Evolutionary conservation across 1,284 basidiomycete species (phyloP).

Genomic region (Heterobasidion parviporum): DNA sequence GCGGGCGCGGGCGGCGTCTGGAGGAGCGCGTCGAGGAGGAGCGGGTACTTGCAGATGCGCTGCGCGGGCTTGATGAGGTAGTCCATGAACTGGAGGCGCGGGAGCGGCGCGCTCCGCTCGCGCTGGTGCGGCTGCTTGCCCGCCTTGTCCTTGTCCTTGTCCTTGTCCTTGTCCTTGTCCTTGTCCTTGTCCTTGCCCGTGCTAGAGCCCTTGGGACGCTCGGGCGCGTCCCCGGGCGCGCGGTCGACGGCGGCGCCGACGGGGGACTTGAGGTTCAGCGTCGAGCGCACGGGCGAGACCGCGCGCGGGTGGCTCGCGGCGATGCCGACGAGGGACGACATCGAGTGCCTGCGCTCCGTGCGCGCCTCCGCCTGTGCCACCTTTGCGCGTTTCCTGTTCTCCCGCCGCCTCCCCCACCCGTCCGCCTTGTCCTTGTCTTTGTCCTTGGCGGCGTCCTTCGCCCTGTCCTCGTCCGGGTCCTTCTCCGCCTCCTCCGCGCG

Average conservation of each 20-base stretch:
- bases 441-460: neutral
- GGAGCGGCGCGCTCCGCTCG: neutral
- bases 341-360: constrained; percentile 16
- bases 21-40: constrained; percentile 70
- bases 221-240: no score
- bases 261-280: constrained; percentile 1
- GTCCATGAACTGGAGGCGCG: constrained; percentile 59
- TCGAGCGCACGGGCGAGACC: neutral
- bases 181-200: neutral
- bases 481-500: constrained; percentile 1
- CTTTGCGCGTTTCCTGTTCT: neutral
- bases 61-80: constrained; percentile 89
- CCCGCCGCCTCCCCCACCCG: neutral
- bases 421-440: neutral
- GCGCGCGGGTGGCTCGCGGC: neutral
- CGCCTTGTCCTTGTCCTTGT: neutral
- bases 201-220: neutral
- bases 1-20: constrained; percentile 7
- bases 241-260: neutral
- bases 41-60: constrained; percentile 85
- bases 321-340: constrained; percentile 4
- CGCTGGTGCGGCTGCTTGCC: constrained; percentile 1
- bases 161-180: neutral
- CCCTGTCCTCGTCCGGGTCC: neutral
- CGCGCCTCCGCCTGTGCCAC: neutral